A percentile compares a stretch with the other conserved stretches of the same genome.
Conservation (phyloP, 2,329 filamentous ascomycete genomes). For the Albifimbria verrucaria region DNA sequence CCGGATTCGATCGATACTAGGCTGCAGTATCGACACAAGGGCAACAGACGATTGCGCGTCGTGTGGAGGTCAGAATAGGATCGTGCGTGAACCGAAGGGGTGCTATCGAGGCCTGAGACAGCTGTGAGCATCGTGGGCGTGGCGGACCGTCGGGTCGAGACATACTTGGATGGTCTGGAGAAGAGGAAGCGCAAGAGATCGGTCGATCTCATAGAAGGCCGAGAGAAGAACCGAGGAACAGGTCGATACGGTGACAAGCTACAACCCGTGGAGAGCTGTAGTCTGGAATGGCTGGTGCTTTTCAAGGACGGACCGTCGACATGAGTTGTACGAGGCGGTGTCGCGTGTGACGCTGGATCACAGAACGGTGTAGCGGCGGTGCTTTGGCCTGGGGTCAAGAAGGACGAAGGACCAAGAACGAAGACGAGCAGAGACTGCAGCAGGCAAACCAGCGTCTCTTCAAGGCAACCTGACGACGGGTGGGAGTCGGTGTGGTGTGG, state of each 20-base stretch:
- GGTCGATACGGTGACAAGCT: constrained; percentile 19
- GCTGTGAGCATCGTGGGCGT: constrained; percentile 5
- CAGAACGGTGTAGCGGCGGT: too few species aligned
- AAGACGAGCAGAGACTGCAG: not conserved
- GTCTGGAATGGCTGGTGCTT: not conserved
- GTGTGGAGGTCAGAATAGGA: constrained; percentile 7
- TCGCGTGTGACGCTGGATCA: too few species aligned
- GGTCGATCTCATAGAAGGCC: constrained; percentile 82
- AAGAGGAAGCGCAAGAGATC: constrained; percentile 91
- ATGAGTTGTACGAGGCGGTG: too few species aligned
- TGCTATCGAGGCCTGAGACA: constrained; percentile 58
- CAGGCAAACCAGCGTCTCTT: not conserved
- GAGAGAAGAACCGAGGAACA: constrained; percentile 17
- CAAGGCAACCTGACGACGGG: too few species aligned
- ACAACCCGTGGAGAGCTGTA: constrained; percentile 15
- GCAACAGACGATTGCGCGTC: constrained; percentile 5
- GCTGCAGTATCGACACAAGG: constrained; percentile 28
- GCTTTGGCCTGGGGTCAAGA: too few species aligned
- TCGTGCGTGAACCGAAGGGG: constrained; percentile 24
- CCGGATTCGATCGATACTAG: constrained; percentile 7
- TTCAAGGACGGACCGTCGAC: too few species aligned
- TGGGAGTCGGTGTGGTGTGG: not conserved
- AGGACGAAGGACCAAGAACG: not conserved
- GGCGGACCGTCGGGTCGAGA: constrained; percentile 14
- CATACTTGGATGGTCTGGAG: constrained; percentile 84